Evolutionary conservation across 805 yeast species (phyloP), one percentile per base, ranked within the genome.

Genomic region (Candida ulmi): DNA sequence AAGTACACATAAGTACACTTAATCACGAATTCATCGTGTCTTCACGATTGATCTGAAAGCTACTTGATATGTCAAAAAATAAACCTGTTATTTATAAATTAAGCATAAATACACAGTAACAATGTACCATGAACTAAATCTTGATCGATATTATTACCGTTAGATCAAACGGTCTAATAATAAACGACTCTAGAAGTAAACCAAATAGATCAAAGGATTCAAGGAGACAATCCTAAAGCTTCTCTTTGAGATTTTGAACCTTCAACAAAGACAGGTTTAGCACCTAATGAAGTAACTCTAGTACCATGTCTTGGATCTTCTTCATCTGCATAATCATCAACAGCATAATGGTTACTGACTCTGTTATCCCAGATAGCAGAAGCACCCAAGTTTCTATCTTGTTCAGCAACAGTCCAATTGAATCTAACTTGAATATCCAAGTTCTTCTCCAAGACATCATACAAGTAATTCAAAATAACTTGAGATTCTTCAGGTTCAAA

Each of bases 301-400:
- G 72, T 69, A 34, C 76, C 80, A 45, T 74, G 80, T 58, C 77
- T 44, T 12, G 80, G 77, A 34, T 73, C 69, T 48, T 73, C 81
- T 78, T 82, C 37, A 23, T 33, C 58, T 45, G 67, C 72, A 45
- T 69, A 69, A 48, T 72, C 78, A 59, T 67, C 59, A 18, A 71
- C 65, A n/a, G 78, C 76, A 44, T 59, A 61, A 57, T 77, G 83
- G 45, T 67, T 69, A 35, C 74, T 64, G 38, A 73, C 52, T 54
- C 83, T 63, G 63, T 77, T 78, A 50, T 78, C 83, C 82, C 83
- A 77, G 28, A 76, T 50, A 8, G 78, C 82, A 30, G 76, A 62
- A 25, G 77, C 69, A 25, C 76, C 76, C 16, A 54, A 55, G 5
- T 73, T 52, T 65, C 39, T 37, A 63, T 41, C 64, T 17, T 37